These are phyloP conservation scores for Volutella citrinella DNA, from an alignment of 2,329 filamentous ascomycete species.

Conservation along the genomic window DNA sequence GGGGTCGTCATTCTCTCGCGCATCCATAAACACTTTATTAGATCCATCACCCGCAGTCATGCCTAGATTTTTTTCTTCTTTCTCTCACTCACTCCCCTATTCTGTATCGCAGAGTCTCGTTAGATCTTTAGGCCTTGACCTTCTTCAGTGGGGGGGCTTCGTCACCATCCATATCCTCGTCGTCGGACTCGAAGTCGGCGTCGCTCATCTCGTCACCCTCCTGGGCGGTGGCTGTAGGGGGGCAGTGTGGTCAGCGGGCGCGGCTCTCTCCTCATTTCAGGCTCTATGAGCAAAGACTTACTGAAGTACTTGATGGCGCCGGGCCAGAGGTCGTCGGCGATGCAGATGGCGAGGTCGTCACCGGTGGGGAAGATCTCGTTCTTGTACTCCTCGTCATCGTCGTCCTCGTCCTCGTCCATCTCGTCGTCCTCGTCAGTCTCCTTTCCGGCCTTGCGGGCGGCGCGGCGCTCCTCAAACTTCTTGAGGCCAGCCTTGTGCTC, in stretches of 20 bases:
- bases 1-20: no score
- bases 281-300: slow-evolving; percentile 54
- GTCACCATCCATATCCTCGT: slow-evolving; percentile 49
- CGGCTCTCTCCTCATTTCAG: no score
- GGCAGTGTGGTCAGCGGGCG: no score
- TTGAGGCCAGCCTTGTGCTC: slow-evolving; percentile 63
- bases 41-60: no score
- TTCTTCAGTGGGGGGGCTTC: slow-evolving; percentile 43
- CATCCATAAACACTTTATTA: no score
- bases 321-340: slow-evolving; percentile 87
- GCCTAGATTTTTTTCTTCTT: no score
- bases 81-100: no score
- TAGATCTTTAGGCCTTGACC: slow-evolving; percentile 40
- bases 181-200: slow-evolving; percentile 64
- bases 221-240: slow-evolving; percentile 47
- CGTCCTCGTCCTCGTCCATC: slow-evolving; percentile 57
- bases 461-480: slow-evolving; percentile 57
- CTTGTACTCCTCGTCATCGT: slow-evolving; percentile 60
- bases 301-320: slow-evolving; percentile 88
- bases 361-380: slow-evolving; percentile 86
- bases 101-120: no score
- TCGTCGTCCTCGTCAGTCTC: slow-evolving; percentile 39
- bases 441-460: slow-evolving; percentile 48
- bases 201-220: slow-evolving; percentile 67
- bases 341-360: slow-evolving; percentile 74